Base-by-base conservation (phyloP, 441 rosid genomes). In the Gossypium gossypioides region DNA sequence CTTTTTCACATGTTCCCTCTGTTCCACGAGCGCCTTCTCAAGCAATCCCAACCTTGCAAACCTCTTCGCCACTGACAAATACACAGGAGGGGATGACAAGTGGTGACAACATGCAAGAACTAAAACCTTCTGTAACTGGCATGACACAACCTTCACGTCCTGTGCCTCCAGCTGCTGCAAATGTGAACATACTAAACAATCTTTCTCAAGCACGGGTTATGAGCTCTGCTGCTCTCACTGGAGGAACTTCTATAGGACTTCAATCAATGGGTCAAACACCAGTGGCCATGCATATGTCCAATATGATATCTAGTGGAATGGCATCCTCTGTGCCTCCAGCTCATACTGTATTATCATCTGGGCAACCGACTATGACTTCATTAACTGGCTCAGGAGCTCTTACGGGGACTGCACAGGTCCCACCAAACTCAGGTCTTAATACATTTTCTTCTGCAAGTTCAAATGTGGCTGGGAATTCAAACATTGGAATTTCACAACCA, bases 281-380 rank as follows among this genome's bases (percentile, higher is more conserved):
- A 58, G 92, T 95, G 75, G 93, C 91, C 73, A 84, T 92, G 96
- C 99, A 89, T 81, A 87, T 92, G 93, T 91, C 98, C 68, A 92
- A 87, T 81, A 91, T 92, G 99, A 91, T 95, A 80, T 91, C 98
- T 65, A 89, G 89, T 80, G 95, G 96, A 85, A 89, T 87, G 87
- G 83, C 88, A 69, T 84, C 99, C 42, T 85, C 93, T 51, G 86
- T 88, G 76, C 93, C 97, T 84, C 77, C 90, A 71, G 65, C 94
- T 73, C 97, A 89, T 72, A 80, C 83, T 78, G 89, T 85, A 18
- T 86, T 88, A 81, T 84, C 97, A 73, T 84, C 97, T 75, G 96
- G 91, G 68, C 97, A 87, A 75, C 50, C 89, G 0, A 89, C 87
- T 73, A 79, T 87, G 62, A 77, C 84, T 73, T 84, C 97, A 52